These are phyloP conservation scores for Iodosphaeria phyllophila DNA, from an alignment of 2,329 filamentous ascomycete genomes.

Conservation along the genomic window DNA sequence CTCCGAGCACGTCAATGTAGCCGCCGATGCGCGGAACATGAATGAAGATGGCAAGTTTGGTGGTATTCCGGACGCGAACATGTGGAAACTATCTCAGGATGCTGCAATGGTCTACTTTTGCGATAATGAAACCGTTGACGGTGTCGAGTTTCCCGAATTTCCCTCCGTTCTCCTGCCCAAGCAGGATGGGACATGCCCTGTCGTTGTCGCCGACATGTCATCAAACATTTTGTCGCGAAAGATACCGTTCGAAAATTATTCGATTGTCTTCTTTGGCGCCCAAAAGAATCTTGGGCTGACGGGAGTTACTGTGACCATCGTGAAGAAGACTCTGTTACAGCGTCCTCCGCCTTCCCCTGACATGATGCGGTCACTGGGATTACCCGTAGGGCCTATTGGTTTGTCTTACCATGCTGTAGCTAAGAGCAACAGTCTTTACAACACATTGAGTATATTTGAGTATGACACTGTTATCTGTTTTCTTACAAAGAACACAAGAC, in stretches of 20 bases:
- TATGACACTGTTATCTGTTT: too few species aligned
- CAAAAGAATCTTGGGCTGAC: conserved; percentile 87
- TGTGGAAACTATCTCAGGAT: conserved; percentile 54
- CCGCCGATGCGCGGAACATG: conserved; percentile 41
- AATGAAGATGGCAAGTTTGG: conserved; percentile 79
- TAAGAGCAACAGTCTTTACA: conserved; percentile 91
- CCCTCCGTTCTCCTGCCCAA: conserved; percentile 43
- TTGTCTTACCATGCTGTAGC: conserved; percentile 70
- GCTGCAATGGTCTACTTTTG: conserved; percentile 73
- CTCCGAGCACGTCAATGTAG: conserved; percentile 63
- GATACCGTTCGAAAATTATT: conserved; percentile 63
- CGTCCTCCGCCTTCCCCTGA: conserved; percentile 51
- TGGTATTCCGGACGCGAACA: conserved; percentile 56
- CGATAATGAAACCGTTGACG: conserved; percentile 87
- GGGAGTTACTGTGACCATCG: conserved; percentile 70
- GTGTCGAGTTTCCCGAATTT: conserved; percentile 66
- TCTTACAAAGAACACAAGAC: too few species aligned
- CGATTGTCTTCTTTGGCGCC: conserved; percentile 75
- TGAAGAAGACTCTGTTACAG: conserved; percentile 67
- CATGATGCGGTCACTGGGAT: conserved; percentile 52
- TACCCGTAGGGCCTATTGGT: conserved; percentile 65
- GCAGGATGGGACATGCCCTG: conserved; percentile 42
- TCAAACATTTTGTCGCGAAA: conserved; percentile 79
- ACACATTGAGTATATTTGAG: conserved; percentile 87
- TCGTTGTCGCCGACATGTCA: conserved; percentile 84